A percentile compares a stretch with the other conserved stretches of the same genome.
These are phyloP conservation scores for Saturnispora ahearnii DNA, from an alignment of 805 yeast species.

Conservation along the genomic window DNA sequence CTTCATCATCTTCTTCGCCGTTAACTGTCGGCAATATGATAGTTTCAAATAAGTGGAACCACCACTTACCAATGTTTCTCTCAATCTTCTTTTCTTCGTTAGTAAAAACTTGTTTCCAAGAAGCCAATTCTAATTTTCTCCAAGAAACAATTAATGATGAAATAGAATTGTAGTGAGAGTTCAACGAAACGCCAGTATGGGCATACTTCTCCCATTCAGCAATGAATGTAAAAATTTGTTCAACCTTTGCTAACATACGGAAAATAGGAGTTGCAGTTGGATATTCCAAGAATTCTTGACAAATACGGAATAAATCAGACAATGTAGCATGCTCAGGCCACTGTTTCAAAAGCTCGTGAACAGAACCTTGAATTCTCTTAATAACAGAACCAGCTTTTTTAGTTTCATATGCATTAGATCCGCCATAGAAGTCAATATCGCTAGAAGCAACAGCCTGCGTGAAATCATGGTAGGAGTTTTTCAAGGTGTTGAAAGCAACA, in stretches of 20 bases:
- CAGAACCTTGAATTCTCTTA: conserved; percentile 35
- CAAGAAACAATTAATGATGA: conserved; percentile 73
- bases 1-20: conserved; percentile 30
- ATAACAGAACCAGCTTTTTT: conserved; percentile 46
- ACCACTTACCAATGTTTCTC: conserved; percentile 64
- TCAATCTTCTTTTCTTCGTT: conserved; percentile 48
- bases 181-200: conserved; percentile 61
- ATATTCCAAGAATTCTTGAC: conserved; percentile 54
- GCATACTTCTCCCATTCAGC: conserved; percentile 95
- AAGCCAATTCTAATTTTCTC: conserved; percentile 79
- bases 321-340: conserved; percentile 97
- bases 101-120: conserved; percentile 73
- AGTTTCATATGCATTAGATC: conserved; percentile 51
- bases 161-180: conserved; percentile 43
- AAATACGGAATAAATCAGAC: conserved; percentile 52
- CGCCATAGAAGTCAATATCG: conserved; percentile 55
- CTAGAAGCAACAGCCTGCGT: conserved; percentile 17
- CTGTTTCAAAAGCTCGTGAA: conserved; percentile 40
- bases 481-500: conserved; percentile 29
- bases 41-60: conserved; percentile 84
- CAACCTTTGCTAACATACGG: conserved; percentile 68
- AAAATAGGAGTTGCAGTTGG: conserved; percentile 69
- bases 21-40: conserved; percentile 47
- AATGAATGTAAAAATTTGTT: conserved; percentile 73
- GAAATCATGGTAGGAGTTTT: conserved; percentile 26